Base-by-base conservation (phyloP, 306 rosid species). In the Acacia confusa region DNA sequence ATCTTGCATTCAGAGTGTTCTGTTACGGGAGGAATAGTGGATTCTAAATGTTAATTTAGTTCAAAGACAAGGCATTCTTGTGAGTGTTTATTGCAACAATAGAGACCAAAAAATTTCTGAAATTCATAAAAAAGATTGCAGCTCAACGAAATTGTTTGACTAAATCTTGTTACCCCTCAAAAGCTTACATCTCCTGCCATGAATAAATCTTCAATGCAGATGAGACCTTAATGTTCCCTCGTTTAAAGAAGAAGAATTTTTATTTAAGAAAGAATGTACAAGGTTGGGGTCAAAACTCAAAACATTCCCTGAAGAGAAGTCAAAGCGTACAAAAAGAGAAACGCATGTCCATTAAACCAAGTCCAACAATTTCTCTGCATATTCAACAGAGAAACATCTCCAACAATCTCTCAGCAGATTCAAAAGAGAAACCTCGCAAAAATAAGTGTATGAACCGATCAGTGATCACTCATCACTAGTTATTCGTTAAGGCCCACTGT, bases 11-110 rank as follows among this genome's bases (percentile, higher is more conserved):
- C 73, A 73, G 53, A 78, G 50, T 6, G 55, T 69, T 61, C 47
- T 16, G 24, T 74, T 63, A 66, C 4, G 1, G 44, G 45, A 78
- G 44, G 36, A 17, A 19, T 67, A 1, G 19, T 0, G n/a, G 27
- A 50, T 75, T 34, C 65, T 81, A 72, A 50, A 50, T 28, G 72
- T 22, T 44, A 43, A 32, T 67, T 9, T 36, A 34, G 47, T 32
- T 67, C 25, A 61, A 19, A 65, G 77, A 77, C 60, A 53, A 79
- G 55, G n/a, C 70, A 76, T 40, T 52, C 36, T 50, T 41, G 69
- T 36, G 65, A 48, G 12, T 17, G 72, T 36, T 70, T 41, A 48
- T 45, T 9, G 71, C 58, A 64, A 22, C 64, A 47, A 55, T 48
- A 25, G 34, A 61, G 12, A 44, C 82, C 70, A 71, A 67, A 63